Conservation (phyloP, 2,329 filamentous ascomycete genomes). For the Aureobasidium uvarum region DNA sequence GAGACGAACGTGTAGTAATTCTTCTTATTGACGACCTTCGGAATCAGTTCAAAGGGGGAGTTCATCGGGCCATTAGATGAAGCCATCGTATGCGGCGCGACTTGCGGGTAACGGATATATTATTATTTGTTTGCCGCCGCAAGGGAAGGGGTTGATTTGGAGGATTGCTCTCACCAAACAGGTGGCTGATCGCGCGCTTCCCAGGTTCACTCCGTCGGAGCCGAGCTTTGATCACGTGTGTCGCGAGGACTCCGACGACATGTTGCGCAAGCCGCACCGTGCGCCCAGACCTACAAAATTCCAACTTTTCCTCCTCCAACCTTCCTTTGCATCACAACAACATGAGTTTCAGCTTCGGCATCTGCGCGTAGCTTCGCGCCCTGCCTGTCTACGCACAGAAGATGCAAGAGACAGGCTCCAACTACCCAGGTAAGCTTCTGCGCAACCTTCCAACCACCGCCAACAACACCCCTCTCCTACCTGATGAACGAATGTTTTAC, state of each 20-base stretch:
- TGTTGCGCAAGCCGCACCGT: conserved; percentile 1
- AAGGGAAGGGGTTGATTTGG: conserved; percentile 22
- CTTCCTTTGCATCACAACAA: conserved; percentile 9
- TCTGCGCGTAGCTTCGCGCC: background rate
- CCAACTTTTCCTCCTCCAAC: conserved; percentile 8
- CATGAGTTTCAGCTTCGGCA: background rate
- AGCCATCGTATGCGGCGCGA: conserved; percentile 26
- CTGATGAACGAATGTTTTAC: conserved; percentile 26
- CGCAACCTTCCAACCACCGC: background rate
- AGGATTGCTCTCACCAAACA: conserved; percentile 24
- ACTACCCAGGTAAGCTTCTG: background rate
- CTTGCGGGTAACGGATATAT: conserved; percentile 24
- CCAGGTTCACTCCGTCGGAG: background rate
- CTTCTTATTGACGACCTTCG: conserved; percentile 85
- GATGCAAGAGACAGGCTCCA: background rate
- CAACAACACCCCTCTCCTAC: background rate
- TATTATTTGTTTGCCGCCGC: conserved; percentile 25
- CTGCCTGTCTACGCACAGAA: background rate
- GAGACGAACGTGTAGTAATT: conserved; percentile 90
- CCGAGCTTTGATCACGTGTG: conserved; percentile 2
- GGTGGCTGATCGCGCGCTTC: conserved; percentile 14
- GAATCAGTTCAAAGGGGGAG: conserved; percentile 24
- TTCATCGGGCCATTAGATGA: conserved; percentile 25
- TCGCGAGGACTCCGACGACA: background rate
- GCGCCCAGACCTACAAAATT: conserved; percentile 9